These are phyloP conservation scores for Trichophyton mentagrophytes DNA, from an alignment of 2,329 filamentous ascomycete genomes.

Conservation along the genomic window DNA sequence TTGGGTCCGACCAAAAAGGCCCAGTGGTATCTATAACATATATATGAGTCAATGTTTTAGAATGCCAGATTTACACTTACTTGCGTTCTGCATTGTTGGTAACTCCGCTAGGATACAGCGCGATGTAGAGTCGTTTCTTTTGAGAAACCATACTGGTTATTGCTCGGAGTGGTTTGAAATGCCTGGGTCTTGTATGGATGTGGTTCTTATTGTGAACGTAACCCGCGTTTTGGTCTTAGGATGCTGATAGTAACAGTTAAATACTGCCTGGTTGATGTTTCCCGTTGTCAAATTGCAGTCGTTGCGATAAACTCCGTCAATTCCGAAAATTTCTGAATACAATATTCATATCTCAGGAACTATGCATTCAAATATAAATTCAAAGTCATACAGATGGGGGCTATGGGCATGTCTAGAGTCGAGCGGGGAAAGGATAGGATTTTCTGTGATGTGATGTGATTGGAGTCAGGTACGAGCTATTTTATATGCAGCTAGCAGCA, in stretches of 20 bases:
- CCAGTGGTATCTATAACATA: slow-evolving; percentile 6
- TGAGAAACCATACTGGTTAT: not conserved
- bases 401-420: too few relatives aligned
- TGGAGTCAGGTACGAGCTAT: not conserved
- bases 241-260: too few relatives aligned
- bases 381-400: too few relatives aligned
- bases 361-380: too few relatives aligned
- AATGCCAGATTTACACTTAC: slow-evolving; percentile 8
- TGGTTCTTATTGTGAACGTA: not conserved
- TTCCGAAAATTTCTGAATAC: too few relatives aligned
- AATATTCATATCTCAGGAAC: too few relatives aligned
- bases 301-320: too few relatives aligned
- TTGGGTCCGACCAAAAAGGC: slow-evolving; percentile 7
- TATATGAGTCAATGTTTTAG: not conserved
- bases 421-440: too few relatives aligned
- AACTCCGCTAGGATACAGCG: slow-evolving; percentile 21
- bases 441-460: not conserved
- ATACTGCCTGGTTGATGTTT: too few relatives aligned
- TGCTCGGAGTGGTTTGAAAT: not conserved
- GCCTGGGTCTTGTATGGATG: not conserved
- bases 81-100: slow-evolving; percentile 17
- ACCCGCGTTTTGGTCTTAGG: too few relatives aligned
- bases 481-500: not conserved
- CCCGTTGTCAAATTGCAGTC: too few relatives aligned
- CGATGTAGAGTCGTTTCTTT: slow-evolving; percentile 23